Percentiles rank a stretch among this genome's conserved stretches.
phyloP scores from a whole-genome alignment of 208 protist species.

The Strigomonas culicis region DNA sequence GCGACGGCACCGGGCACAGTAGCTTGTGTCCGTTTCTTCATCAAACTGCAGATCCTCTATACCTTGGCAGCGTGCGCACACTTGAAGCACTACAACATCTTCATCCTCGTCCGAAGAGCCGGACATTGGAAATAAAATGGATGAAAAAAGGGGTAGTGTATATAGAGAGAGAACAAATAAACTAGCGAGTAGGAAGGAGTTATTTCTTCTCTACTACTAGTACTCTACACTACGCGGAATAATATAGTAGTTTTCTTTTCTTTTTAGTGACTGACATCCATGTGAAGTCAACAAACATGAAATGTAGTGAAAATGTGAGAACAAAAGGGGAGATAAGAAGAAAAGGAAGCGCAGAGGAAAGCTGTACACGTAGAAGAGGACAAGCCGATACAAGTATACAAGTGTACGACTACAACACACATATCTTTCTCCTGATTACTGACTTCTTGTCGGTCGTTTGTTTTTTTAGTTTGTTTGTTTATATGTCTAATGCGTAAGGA shows the following conservation, averaged over 20 bases:
- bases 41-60: constrained; percentile 80
- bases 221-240: neutral
- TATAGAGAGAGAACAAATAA: constrained; percentile 9
- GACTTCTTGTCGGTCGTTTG: too few species aligned
- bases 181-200: neutral
- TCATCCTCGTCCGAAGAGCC: constrained; percentile 42
- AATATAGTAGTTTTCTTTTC: constrained; percentile 8
- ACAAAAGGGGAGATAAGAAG: neutral
- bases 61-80: constrained; percentile 66
- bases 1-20: constrained; percentile 65
- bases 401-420: too few species aligned
- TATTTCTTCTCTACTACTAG: too few species aligned
- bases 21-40: constrained; percentile 60
- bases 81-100: constrained; percentile 74
- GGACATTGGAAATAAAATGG: constrained; percentile 9
- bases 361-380: too few species aligned
- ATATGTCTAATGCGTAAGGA: too few species aligned
- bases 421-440: too few species aligned
- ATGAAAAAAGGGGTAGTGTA: constrained; percentile 10
- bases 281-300: too few species aligned
- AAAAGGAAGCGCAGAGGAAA: constrained; percentile 10
- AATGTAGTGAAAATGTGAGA: constrained; percentile 2
- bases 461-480: too few species aligned
- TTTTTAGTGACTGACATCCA: neutral
- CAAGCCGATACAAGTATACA: too few species aligned